Conservation (phyloP, 2,329 filamentous ascomycete genomes). For the Biscogniauxia sp. region DNA sequence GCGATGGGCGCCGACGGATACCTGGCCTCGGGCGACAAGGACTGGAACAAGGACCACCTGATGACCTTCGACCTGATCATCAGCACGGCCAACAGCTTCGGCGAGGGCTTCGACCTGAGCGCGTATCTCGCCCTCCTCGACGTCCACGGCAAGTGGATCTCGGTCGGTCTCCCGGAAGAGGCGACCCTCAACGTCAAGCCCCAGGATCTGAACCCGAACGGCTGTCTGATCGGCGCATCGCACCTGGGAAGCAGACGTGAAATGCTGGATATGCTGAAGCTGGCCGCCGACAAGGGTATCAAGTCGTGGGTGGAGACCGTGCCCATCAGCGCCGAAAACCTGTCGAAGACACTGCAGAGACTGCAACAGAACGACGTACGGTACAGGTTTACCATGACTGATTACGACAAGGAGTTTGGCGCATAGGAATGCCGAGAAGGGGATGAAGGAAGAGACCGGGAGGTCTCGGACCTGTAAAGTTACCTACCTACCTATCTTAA, state of each 20-base stretch:
- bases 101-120: constrained; percentile 64
- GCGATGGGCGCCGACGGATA: constrained; percentile 61
- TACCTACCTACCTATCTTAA: neutral
- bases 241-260: constrained; percentile 70
- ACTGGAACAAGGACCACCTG: constrained; percentile 55
- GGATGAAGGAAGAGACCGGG: neutral
- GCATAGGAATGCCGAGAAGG: constrained; percentile 27
- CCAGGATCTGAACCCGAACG: constrained; percentile 73
- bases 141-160: constrained; percentile 77
- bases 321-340: constrained; percentile 68
- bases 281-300: constrained; percentile 68
- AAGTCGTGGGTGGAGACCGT: constrained; percentile 72
- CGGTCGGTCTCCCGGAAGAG: constrained; percentile 76
- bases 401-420: constrained; percentile 68
- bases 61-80: constrained; percentile 74
- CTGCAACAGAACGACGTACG: constrained; percentile 69
- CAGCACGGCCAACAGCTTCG: constrained; percentile 68
- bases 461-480: neutral
- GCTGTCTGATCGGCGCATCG: constrained; percentile 67
- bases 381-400: constrained; percentile 73
- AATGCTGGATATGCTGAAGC: constrained; percentile 68
- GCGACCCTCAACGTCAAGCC: constrained; percentile 69
- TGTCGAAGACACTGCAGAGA: constrained; percentile 66
- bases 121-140: constrained; percentile 78
- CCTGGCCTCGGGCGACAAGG: constrained; percentile 55